Conservation (phyloP, 768 basidiomycete genomes). For the Leccinum truebloodii region DNA sequence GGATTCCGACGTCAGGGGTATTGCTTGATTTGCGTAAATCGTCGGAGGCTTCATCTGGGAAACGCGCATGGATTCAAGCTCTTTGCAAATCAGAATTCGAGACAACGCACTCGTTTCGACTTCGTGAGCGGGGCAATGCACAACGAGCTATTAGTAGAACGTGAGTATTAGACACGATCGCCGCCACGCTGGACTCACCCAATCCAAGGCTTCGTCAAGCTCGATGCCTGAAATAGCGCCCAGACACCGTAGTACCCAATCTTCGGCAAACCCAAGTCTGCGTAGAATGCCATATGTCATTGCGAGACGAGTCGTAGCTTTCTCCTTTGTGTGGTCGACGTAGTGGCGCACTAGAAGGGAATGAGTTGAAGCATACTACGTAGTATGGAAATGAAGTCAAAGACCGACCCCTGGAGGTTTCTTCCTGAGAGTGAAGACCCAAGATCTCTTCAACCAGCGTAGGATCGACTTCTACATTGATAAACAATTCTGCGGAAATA, state of each 20-base stretch:
- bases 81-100: neutral
- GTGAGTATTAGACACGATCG: slow-evolving; percentile 9
- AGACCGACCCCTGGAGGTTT: slow-evolving; percentile 30
- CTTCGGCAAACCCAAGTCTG: slow-evolving; percentile 73
- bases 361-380: slow-evolving; percentile 4
- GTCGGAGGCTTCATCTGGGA: slow-evolving; percentile 17
- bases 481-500: slow-evolving; percentile 56
- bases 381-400: neutral
- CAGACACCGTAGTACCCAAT: slow-evolving; percentile 72
- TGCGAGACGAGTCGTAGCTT: slow-evolving; percentile 65
- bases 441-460: slow-evolving; percentile 60
- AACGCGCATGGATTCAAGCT: slow-evolving; percentile 4
- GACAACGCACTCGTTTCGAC: slow-evolving; percentile 38
- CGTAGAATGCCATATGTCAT: slow-evolving; percentile 80
- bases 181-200: slow-evolving; percentile 54
- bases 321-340: slow-evolving; percentile 67
- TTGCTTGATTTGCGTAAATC: slow-evolving; percentile 10
- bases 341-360: slow-evolving; percentile 8
- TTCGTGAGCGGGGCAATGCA: slow-evolving; percentile 64
- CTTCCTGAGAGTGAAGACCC: slow-evolving; percentile 45
- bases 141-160: slow-evolving; percentile 50
- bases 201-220: slow-evolving; percentile 88
- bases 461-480: slow-evolving; percentile 62
- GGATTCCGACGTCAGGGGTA: neutral
- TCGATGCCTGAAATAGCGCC: slow-evolving; percentile 61